Conservation (phyloP, 306 rosid genomes). For the Casuarina equisetifolia region DNA sequence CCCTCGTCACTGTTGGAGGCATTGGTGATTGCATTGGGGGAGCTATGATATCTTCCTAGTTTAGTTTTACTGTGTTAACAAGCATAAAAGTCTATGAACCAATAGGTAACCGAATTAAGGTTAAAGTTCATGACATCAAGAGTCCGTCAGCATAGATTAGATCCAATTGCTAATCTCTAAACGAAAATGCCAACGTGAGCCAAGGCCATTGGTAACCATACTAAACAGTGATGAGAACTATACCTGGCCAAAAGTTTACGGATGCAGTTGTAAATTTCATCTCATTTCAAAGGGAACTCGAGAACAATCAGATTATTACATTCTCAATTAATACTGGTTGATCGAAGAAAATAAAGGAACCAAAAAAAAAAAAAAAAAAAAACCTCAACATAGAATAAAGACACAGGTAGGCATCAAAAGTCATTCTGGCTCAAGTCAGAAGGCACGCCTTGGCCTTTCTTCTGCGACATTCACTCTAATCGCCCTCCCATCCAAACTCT, state of each 20-base stretch:
- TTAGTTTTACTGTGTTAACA: no score
- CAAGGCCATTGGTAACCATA: not conserved
- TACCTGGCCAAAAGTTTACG: slow-evolving; percentile 18
- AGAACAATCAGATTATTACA: slow-evolving; percentile 14
- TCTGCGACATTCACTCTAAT: slow-evolving; percentile 88
- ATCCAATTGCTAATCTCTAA: not conserved
- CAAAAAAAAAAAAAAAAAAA: slow-evolving; percentile 4
- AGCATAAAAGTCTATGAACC: not conserved
- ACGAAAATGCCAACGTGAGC: not conserved
- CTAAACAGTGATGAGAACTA: not conserved
- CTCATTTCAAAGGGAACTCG: slow-evolving; percentile 19
- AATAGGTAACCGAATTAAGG: not conserved
- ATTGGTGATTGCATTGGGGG: no score
- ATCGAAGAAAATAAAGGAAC: not conserved
- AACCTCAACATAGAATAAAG: slow-evolving; percentile 34
- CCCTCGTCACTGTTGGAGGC: no score
- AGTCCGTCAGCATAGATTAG: not conserved
- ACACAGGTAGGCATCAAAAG: slow-evolving; percentile 20
- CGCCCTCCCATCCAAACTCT: slow-evolving; percentile 82
- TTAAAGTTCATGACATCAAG: not conserved
- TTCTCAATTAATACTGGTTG: slow-evolving; percentile 34
- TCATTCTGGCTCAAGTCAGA: slow-evolving; percentile 41
- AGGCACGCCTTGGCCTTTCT: slow-evolving; percentile 76
- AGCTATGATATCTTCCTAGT: no score
- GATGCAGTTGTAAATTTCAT: slow-evolving; percentile 9